Evolutionary conservation across 768 basidiomycete genomes (phyloP).

Genomic region (Mrakia blollopis): DNA sequence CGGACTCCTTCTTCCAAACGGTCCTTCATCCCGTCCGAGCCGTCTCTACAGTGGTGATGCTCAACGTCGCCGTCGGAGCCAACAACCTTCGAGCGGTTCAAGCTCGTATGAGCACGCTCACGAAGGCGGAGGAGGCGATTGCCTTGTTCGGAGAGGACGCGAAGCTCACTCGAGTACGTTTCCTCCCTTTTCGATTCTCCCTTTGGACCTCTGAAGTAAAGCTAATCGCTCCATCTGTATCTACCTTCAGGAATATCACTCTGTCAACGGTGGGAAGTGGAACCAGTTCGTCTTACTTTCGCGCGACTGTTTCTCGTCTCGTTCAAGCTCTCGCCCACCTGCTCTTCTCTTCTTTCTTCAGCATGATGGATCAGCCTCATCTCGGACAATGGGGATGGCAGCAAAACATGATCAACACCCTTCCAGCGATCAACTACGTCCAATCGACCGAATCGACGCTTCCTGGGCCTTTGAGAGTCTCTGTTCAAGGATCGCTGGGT

Average conservation of each 20-base stretch:
- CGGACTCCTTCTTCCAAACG: constrained; percentile 67
- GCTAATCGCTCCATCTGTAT: too few species aligned
- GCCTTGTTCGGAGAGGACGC: constrained; percentile 59
- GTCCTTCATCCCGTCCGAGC: constrained; percentile 63
- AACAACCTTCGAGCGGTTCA: constrained; percentile 63
- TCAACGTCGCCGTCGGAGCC: constrained; percentile 44
- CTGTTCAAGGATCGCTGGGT: constrained; percentile 51
- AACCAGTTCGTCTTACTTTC: constrained; percentile 57
- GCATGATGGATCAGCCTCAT: constrained; percentile 70
- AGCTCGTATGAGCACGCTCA: constrained; percentile 59
- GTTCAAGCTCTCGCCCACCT: neutral
- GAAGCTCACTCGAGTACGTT: constrained; percentile 39
- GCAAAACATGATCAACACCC: constrained; percentile 60
- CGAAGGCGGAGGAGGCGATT: constrained; percentile 55
- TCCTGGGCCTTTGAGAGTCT: constrained; percentile 61
- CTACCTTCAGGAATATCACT: constrained; percentile 52
- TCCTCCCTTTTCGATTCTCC: neutral
- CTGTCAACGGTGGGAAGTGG: constrained; percentile 60
- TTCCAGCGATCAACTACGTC: constrained; percentile 38
- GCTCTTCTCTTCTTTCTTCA: constrained; percentile 34
- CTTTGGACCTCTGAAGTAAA: too few species aligned
- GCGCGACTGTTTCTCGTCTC: too few species aligned
- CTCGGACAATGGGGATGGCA: constrained; percentile 67
- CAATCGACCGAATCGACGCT: constrained; percentile 54
- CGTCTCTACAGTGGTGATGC: constrained; percentile 46